A percentile compares a stretch with the other conserved stretches of the same genome.
Evolutionary conservation across 2,329 filamentous ascomycete genomes (phyloP).

Genomic region (Macrophomina tecta): DNA sequence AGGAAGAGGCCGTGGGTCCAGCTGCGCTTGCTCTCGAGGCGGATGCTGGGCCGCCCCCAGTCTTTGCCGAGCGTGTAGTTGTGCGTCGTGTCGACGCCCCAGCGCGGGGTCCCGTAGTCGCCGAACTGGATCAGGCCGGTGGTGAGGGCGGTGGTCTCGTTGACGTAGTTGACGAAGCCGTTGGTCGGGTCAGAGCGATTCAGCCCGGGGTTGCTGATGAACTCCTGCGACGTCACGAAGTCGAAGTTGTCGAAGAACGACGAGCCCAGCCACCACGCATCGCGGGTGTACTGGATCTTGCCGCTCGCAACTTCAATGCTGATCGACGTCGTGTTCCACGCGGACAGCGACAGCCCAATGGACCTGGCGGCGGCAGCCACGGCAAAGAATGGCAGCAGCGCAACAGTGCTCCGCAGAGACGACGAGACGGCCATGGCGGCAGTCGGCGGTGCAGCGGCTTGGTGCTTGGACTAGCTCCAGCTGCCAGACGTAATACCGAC

Average conservation of each 20-base stretch:
- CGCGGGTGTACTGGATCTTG: constrained; percentile 1
- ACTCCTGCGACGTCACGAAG: constrained; percentile 40
- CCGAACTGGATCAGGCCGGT: constrained; percentile 40
- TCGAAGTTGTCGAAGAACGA: constrained; percentile 53
- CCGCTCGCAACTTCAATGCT: background rate
- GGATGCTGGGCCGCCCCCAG: constrained; percentile 39
- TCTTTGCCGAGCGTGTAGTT: constrained; percentile 48
- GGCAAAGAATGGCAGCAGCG: background rate
- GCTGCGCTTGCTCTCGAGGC: constrained; percentile 44
- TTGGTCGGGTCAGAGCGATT: constrained; percentile 38
- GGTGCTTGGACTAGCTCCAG: too few species aligned
- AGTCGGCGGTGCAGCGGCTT: too few species aligned
- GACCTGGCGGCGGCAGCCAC: background rate
- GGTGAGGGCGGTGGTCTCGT: constrained; percentile 41
- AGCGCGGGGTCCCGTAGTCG: constrained; percentile 29
- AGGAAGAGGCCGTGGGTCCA: constrained; percentile 49
- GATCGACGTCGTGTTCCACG: background rate
- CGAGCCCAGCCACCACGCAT: background rate
- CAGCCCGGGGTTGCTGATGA: background rate
- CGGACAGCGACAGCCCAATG: background rate
- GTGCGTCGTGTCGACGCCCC: constrained; percentile 44
- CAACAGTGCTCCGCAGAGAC: background rate
- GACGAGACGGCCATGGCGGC: too few species aligned
- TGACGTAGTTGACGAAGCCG: constrained; percentile 50
- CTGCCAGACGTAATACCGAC: too few species aligned